A percentile compares a stretch with the other conserved stretches of the same genome.
Evolutionary conservation across 2,329 filamentous ascomycete genomes (phyloP).

Genomic region (Cladosporium sphaerospermum): DNA sequence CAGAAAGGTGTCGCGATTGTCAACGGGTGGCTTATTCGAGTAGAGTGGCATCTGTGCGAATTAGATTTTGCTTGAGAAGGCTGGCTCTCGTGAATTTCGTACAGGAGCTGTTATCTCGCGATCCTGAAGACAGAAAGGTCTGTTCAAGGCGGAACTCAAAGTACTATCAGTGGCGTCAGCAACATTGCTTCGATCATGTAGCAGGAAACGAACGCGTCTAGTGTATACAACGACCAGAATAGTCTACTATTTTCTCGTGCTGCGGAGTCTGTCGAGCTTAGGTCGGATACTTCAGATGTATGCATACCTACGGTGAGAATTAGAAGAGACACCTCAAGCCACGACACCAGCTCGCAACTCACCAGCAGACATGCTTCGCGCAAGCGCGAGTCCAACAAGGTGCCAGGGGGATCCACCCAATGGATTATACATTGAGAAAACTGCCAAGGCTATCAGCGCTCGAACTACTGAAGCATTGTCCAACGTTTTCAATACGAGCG

Average conservation of each 20-base stretch:
- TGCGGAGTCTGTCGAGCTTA: not conserved
- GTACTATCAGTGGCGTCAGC: not conserved
- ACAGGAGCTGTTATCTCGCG: conserved; percentile 1
- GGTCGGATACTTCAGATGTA: not conserved
- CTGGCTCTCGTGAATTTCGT: not conserved
- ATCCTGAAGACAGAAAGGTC: conserved; percentile 3
- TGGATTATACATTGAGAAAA: not conserved
- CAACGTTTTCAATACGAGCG: not conserved
- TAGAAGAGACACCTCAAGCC: no score
- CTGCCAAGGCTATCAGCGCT: not conserved
- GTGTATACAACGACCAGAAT: conserved; percentile 4
- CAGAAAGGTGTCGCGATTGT: not conserved
- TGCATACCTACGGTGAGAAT: not conserved
- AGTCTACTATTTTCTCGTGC: not conserved
- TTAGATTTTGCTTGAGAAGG: not conserved
- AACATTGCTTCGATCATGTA: not conserved
- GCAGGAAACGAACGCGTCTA: not conserved
- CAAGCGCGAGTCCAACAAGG: conserved; percentile 3
- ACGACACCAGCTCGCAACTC: no score
- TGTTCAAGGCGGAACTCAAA: not conserved
- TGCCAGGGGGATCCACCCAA: conserved; percentile 4
- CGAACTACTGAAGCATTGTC: not conserved
- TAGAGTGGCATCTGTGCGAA: not conserved
- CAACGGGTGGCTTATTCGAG: not conserved
- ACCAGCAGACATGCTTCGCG: conserved; percentile 1